phyloP scores from a whole-genome alignment of 371 early-diverging fungal genomes.

The Mortierella sp. region DNA sequence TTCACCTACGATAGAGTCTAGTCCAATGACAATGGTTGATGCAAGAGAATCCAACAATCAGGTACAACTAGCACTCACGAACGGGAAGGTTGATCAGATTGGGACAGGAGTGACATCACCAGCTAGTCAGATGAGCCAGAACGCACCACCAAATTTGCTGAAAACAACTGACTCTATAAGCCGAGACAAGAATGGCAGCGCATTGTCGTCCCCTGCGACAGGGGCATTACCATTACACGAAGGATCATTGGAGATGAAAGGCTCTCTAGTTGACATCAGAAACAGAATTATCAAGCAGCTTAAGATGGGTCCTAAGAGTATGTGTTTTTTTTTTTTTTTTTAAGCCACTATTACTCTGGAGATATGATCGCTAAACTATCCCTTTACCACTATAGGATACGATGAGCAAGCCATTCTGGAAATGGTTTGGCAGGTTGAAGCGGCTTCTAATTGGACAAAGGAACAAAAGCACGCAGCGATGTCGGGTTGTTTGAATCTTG shows the following conservation, averaged over 20 bases:
- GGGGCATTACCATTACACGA: not conserved
- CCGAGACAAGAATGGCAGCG: not conserved
- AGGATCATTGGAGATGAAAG: not conserved
- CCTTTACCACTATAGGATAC: constrained; percentile 22
- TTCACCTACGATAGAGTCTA: not conserved
- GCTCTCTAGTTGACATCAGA: constrained; percentile 12
- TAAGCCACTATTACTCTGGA: not conserved
- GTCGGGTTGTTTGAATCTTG: constrained; percentile 20
- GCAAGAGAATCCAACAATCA: not conserved
- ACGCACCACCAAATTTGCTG: not conserved
- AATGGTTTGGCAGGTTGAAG: constrained; percentile 25
- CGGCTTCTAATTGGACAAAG: constrained; percentile 37
- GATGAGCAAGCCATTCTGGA: constrained; percentile 20
- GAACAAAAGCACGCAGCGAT: constrained; percentile 32
- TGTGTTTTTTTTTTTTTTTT: not conserved
- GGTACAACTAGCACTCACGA: not conserved
- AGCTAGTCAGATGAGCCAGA: not conserved
- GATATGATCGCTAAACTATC: not conserved
- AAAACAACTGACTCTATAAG: not conserved
- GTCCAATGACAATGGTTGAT: not conserved
- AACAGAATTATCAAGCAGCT: constrained; percentile 24
- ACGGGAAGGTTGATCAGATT: not conserved
- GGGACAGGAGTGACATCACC: not conserved
- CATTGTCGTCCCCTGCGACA: not conserved
- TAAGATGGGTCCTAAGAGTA: constrained; percentile 30